Conservation (phyloP, 768 basidiomycete genomes). For the Russula dissimulans region DNA sequence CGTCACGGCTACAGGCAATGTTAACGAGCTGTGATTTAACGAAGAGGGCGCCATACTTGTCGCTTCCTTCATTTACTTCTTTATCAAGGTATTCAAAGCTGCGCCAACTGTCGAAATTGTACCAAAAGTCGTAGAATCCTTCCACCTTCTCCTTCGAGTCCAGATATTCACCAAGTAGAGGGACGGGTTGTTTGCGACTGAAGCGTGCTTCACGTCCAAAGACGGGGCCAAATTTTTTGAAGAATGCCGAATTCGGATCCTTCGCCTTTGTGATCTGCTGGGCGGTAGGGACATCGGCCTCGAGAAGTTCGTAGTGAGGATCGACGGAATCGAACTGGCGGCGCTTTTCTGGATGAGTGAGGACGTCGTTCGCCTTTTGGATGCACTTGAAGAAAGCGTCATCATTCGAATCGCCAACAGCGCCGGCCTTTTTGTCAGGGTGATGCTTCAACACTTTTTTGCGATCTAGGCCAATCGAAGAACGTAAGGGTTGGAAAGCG, state of each 20-base stretch:
- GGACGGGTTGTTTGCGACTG: slow-evolving; percentile 78
- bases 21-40: not conserved
- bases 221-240: slow-evolving; percentile 65
- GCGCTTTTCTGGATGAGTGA: slow-evolving; percentile 77
- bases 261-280: slow-evolving; percentile 43
- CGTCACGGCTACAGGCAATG: slow-evolving; percentile 63
- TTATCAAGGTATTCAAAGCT: slow-evolving; percentile 98
- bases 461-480: slow-evolving; percentile 49
- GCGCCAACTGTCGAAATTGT: slow-evolving; percentile 98
- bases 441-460: slow-evolving; percentile 98
- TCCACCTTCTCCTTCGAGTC: slow-evolving; percentile 78
- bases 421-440: slow-evolving; percentile 84
- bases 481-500: slow-evolving; percentile 2
- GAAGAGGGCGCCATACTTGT: slow-evolving; percentile 49
- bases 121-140: slow-evolving; percentile 98
- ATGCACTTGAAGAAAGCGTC: slow-evolving; percentile 99
- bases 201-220: slow-evolving; percentile 92
- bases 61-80: slow-evolving; percentile 96
- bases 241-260: slow-evolving; percentile 54
- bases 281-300: slow-evolving; percentile 68
- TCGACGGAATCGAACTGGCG: slow-evolving; percentile 97
- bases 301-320: slow-evolving; percentile 58
- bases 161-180: slow-evolving; percentile 60
- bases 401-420: slow-evolving; percentile 78
- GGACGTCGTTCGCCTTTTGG: slow-evolving; percentile 93